Evolutionary conservation across 257 asterid genomes (phyloP), one percentile per base, ranked within the genome.

Genomic region (Nicotiana otophora): DNA sequence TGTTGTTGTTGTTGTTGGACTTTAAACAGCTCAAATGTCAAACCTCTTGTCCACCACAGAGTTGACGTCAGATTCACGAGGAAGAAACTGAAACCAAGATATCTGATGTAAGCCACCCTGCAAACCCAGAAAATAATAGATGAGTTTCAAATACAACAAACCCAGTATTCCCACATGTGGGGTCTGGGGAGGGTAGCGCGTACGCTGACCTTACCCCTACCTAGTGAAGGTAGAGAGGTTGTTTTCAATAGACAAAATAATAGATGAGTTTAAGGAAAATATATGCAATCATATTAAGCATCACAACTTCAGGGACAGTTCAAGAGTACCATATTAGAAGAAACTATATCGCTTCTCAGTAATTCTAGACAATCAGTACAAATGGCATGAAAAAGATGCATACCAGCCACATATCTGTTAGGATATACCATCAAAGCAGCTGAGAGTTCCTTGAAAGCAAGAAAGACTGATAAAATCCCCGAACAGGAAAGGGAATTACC

Each of bases 21-120:
- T 8, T 69, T 31, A 58, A 68, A 57, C 63, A 5, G 66, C 67
- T 65, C 69, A 81, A 81, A 72, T 36, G 85, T 58, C 89, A 80
- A 83, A 96, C 99, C 98, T 94, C 88, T 90, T 93, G 85, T 96
- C 97, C 82, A 95, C 84, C 72, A 90, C 86, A 12, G 91, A 72
- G 83, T 55, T 92, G 85, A 88, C 87, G 82, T 92, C 97, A 69
- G 89, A 88, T 87, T 96, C 98, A 77, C 84, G 87, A 33, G 99
- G 95, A 82, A 91, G 96, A 90, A 96, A 96, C 92, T 96, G 99
- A 90, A 96, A 96, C 99, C 99, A 96, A 34, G 99, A 96, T 92
- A 94, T 93, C 88, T 91, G 97, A 87, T 93, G 95, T 86, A 96
- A 91, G 84, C 98, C 98, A 58, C 98, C 98, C 99, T 96, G 93